A percentile compares a stretch with the other conserved stretches of the same genome.
phyloP scores from a whole-genome alignment of 345 rosid genomes.

The Durio zibethinus region DNA sequence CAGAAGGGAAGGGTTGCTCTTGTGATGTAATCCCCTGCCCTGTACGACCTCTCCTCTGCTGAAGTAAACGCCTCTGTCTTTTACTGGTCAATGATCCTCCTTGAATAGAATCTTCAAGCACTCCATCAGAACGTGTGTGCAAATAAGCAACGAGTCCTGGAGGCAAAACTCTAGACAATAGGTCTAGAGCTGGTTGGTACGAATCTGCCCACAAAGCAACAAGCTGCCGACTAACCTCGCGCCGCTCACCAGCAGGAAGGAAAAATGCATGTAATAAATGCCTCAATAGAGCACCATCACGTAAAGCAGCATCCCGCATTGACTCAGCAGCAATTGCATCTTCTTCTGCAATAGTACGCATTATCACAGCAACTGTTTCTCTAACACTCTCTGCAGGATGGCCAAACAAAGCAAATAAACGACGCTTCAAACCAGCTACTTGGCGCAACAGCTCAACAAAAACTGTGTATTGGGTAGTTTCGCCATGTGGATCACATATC shows the following conservation, averaged over 20 bases:
- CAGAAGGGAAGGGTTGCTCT: conserved; percentile 53
- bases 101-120: conserved; percentile 53
- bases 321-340: conserved; percentile 99
- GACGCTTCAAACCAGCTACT: conserved; percentile 92
- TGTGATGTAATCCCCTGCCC: conserved; percentile 57
- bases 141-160: conserved; percentile 99
- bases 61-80: conserved; percentile 77
- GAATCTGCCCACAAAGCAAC: conserved; percentile 99
- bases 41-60: conserved; percentile 76
- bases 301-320: conserved; percentile 98
- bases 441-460: conserved; percentile 97
- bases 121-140: conserved; percentile 79
- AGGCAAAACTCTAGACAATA: conserved; percentile 88
- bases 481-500: conserved; percentile 99
- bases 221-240: conserved; percentile 97
- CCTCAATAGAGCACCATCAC: conserved; percentile 98
- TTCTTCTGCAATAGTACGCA: conserved; percentile 99
- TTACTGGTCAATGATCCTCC: conserved; percentile 75
- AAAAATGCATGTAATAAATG: conserved; percentile 89
- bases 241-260: conserved; percentile 86
- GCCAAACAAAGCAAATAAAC: conserved; percentile 94
- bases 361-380: conserved; percentile 93
- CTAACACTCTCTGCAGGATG: conserved; percentile 98
- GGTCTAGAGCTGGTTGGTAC: conserved; percentile 89
- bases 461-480: conserved; percentile 90